Base-by-base conservation (phyloP, 805 yeast genomes). In the Metahyphopichia silvanorum region DNA sequence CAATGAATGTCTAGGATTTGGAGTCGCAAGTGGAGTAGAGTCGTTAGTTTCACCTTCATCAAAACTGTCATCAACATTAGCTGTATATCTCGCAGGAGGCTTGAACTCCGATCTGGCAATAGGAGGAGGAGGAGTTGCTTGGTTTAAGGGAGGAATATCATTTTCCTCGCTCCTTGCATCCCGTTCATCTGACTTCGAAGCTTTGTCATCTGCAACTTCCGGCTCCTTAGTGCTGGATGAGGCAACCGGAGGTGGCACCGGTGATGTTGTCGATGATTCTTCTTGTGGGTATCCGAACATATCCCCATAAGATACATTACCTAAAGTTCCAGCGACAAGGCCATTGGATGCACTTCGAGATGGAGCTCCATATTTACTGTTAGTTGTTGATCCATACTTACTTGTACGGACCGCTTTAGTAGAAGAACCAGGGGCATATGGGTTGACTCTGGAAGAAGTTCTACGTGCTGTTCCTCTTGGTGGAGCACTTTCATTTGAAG, bases 401-500 rank as follows among this genome's bases (percentile, higher is more conserved):
- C 34, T 51, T 21, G 39, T 45, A 20, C 46, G 40, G 12, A 46
- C 31, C n/a, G 39, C 32, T 38, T 29, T 44, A 6, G 38, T 22
- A 12, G 39, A 25, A 28, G 38, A 25, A 3, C 42, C 24, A 1
- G 69, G 69, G 6, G 69, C 69, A 39, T 64, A 65, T 4, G 69
- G 69, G 33, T 64, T 64, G 10, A 34, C 37, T 25, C 39, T 39
- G 2, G 39, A 21, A n/a, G 40, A 30, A 16, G 26, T 26, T n/a
- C n/a, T n/a, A n/a, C n/a, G n/a, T 23, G 25, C 29, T 22, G 22
- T 15, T 13, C 16, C 29, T 27, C 20, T 32, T 21, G 27, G 9
- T 16, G 25, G n/a, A 12, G 25, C n/a, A 23, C 4, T 10, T 10
- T 15, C 25, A 8, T 23, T 23, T 9, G n/a, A n/a, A 20, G n/a